Base-by-base conservation (phyloP, 2,329 filamentous ascomycete genomes). In the Pseudogymnoascus sp. region DNA sequence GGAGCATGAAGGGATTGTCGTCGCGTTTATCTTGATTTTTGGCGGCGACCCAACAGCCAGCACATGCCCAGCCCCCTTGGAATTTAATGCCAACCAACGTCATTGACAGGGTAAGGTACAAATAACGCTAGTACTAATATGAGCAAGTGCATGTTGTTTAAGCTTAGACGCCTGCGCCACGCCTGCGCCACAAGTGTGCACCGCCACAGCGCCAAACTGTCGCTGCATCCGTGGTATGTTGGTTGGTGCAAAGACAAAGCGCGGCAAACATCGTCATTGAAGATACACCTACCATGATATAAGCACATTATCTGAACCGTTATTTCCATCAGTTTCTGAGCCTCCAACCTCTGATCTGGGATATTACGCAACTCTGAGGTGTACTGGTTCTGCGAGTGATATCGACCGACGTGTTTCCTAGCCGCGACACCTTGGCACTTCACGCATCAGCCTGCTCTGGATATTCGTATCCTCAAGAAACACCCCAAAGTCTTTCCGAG, bases 401-500 rank as follows among this genome's bases (percentile, higher is more conserved):
- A 56, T 56, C n/a, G n/a, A 56, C 25, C 25, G 28, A 56, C 50
- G 25, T 56, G 28, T 56, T 34, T 18, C 50, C 16, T 16, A 56
- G 50, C 50, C 50, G 50, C 50, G 50, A 56, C 50, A 56, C 50
- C 50, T 21, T 56, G 50, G 50, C 50, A 34, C 28, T 34, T 56
- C 25, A 16, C 25, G 28, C 10, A 12, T 18, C 14, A 3, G 25
- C 28, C 50, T 56, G 50, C n/a, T 34, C 10, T 14, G 50, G 50
- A 56, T 56, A 56, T 56, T 34, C n/a, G 5, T 56, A 56, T 56
- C 50, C 50, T 34, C 50, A 34, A 56, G 50, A 56, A 56, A 34
- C 50, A 56, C 10, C n/a, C 50, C 28, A 34, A 34, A 34, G 50
- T 56, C 7, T 11, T 38, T 60, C 68, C 63, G 64, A 71, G 69